Evolutionary conservation across 345 rosid species (phyloP).

Genomic region (Gossypium stocksii): DNA sequence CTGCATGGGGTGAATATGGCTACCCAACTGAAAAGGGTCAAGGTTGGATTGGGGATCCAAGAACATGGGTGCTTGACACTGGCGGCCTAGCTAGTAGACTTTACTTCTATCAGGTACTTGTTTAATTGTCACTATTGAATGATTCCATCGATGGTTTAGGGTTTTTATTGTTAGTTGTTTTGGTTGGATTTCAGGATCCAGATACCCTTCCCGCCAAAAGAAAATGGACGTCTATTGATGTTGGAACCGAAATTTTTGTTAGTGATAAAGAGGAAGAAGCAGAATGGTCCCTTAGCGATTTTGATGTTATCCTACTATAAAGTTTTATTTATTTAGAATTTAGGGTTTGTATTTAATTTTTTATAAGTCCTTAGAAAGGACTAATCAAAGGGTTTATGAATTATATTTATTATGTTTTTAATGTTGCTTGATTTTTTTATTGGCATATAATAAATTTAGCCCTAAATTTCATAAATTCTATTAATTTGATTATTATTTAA

Average conservation of each 20-base stretch:
- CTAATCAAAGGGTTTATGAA: too few relatives aligned
- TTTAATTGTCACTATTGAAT: neutral
- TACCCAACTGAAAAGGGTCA: slow-evolving; percentile 58
- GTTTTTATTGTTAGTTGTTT: neutral
- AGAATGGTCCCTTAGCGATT: slow-evolving; percentile 58
- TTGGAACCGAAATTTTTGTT: slow-evolving; percentile 57
- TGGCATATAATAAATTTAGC: too few relatives aligned
- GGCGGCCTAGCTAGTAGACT: slow-evolving; percentile 59
- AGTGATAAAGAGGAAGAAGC: slow-evolving; percentile 43
- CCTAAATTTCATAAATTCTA: too few relatives aligned
- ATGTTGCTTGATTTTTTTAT: too few relatives aligned
- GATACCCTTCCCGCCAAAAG: slow-evolving; percentile 58
- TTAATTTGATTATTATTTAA: too few relatives aligned
- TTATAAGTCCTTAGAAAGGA: too few relatives aligned
- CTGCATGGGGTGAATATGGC: slow-evolving; percentile 63
- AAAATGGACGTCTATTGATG: slow-evolving; percentile 61
- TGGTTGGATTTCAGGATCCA: slow-evolving; percentile 43
- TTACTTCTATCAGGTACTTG: slow-evolving; percentile 61
- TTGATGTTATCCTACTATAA: slow-evolving; percentile 41
- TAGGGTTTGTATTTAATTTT: too few relatives aligned
- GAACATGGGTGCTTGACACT: slow-evolving; percentile 69
- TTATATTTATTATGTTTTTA: too few relatives aligned
- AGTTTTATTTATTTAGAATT: too few relatives aligned
- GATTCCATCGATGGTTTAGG: neutral
- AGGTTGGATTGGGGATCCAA: slow-evolving; percentile 65